Base-by-base conservation (phyloP, 176 grass and related monocot species). In the Triticum dicoccoides region DNA sequence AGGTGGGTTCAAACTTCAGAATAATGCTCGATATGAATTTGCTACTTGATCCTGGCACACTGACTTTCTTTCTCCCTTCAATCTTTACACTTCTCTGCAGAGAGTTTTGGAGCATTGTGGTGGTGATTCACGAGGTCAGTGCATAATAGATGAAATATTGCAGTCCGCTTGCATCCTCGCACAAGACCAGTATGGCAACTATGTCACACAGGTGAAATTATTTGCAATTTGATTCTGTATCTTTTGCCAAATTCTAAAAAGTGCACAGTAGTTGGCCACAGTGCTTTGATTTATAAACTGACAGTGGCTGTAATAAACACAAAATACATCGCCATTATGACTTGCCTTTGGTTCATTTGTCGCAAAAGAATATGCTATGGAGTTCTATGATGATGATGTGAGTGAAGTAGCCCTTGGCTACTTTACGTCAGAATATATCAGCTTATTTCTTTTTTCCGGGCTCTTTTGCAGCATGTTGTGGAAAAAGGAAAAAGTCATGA, bases 141-240 rank as follows among this genome's bases (percentile, higher is more conserved):
- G 94, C 83, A 93, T 99, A 85, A 95, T 99, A 64, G 94, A 99
- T 90, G 97, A 99, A 81, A 99, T 99, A 86, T 86, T 99, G 78
- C 85, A 94, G 77, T 99, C 94, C 1, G 92, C 87, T 51, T 99
- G 97, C 87, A 88, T 77, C 30, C 97, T 99, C 4, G 94, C 94
- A 21, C 92, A 99, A 85, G 97, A 99, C 72, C 97, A 99, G 90
- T 99, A 97, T 73, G 97, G 97, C n/a, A 99, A 99, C 86, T 99
- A 99, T 87, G 97, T 99, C 79, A 99, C 92, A 37, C 97, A 99
- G 97, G 97, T 94, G 51, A 87, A 45, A 25, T 77, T 76, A 2
- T 79, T 69, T 65, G 70, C 45, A 33, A 23, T 23, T 47, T 54
- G 13, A 71, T 82, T 37, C 41, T 12, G 77, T 88, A 11, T 24